Percentiles rank a stretch among this genome's conserved stretches.
phyloP scores from a whole-genome alignment of 78 protist genomes.

The Dictyostelium purpureum region DNA sequence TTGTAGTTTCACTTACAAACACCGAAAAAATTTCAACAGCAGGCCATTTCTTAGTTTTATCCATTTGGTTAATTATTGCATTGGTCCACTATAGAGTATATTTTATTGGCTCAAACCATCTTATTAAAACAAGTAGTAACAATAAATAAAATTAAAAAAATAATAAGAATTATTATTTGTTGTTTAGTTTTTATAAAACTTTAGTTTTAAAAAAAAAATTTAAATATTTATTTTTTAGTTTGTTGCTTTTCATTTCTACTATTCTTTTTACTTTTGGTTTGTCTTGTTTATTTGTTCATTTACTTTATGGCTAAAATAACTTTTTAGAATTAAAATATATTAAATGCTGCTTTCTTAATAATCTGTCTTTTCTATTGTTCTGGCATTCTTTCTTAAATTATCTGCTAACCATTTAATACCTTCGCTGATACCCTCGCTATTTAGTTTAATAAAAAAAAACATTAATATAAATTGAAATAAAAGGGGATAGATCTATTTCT shows the following conservation, averaged over 20 bases:
- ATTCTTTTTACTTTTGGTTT: not conserved
- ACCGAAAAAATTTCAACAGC: slow-evolving; percentile 1
- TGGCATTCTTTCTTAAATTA: slow-evolving; percentile 63
- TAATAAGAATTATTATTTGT: not conserved
- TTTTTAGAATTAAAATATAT: too few relatives aligned
- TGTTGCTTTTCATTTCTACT: not conserved
- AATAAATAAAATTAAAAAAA: not conserved
- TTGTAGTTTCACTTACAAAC: slow-evolving; percentile 77
- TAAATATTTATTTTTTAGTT: too few relatives aligned
- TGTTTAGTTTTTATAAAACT: not conserved
- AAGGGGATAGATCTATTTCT: too few relatives aligned
- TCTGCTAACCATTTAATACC: slow-evolving; percentile 63
- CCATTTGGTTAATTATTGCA: slow-evolving; percentile 40
- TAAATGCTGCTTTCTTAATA: not conserved
- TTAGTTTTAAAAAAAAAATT: too few relatives aligned
- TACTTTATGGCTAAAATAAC: too few relatives aligned
- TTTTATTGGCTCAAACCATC: not conserved
- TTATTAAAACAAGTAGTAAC: not conserved
- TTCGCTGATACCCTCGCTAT: slow-evolving; percentile 43
- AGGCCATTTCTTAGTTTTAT: slow-evolving; percentile 16
- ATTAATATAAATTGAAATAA: not conserved
- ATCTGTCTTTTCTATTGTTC: slow-evolving; percentile 32
- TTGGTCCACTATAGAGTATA: not conserved
- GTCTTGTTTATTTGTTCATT: too few relatives aligned
- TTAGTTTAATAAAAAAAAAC: not conserved